Percentiles rank a stretch among this genome's conserved stretches.
These are phyloP conservation scores for Micromonas commoda DNA, from an alignment of 139 green algal species.

Conservation along the genomic window DNA sequence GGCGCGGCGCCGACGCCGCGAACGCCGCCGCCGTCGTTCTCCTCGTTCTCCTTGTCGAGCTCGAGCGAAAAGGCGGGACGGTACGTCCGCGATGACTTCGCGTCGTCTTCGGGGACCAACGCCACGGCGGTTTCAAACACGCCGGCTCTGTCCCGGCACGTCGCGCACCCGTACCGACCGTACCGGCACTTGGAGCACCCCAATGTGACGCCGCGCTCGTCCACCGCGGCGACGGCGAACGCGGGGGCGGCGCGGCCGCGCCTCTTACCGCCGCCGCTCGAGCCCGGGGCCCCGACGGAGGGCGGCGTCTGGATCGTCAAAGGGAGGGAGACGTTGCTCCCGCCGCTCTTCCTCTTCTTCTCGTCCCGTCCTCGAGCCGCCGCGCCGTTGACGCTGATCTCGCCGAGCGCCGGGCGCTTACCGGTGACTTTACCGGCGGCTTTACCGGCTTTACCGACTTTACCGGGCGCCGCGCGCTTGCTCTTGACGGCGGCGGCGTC, in stretches of 20 bases:
- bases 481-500: not conserved
- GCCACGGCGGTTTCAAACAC: not conserved
- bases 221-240: not conserved
- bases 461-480: not conserved
- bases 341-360: not conserved
- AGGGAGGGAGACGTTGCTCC: not conserved
- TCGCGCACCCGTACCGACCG: not conserved
- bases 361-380: not conserved
- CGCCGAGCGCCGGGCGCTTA: too few species aligned
- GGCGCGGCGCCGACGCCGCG: too few species aligned
- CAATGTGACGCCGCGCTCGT: not conserved
- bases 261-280: too few species aligned
- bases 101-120: not conserved
- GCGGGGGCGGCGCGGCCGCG: too few species aligned
- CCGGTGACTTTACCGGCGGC: too few species aligned
- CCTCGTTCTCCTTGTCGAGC: too few species aligned
- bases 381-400: too few species aligned
- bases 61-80: too few species aligned
- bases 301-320: not conserved
- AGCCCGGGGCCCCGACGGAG: not conserved
- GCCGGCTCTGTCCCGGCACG: not conserved
- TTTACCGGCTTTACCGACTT: not conserved
- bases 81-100: too few species aligned
- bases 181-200: slow-evolving; percentile 23
- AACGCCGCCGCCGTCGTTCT: too few species aligned